phyloP scores from a whole-genome alignment of 2,329 filamentous ascomycete species.

The Pochonia chlamydosporia region DNA sequence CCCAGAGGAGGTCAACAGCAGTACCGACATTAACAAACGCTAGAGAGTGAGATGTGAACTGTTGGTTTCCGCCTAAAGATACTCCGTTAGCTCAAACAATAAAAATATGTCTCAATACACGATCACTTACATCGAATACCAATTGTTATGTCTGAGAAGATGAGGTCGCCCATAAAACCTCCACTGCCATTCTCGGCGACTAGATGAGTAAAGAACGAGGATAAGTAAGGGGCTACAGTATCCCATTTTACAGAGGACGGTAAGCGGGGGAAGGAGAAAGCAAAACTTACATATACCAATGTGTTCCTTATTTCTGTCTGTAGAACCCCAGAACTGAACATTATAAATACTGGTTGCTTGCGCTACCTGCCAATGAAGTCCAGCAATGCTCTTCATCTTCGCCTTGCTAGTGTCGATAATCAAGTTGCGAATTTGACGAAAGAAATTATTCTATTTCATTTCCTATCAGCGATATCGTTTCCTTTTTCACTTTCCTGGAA shows the following conservation, averaged over 20 bases:
- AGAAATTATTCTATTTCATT: conserved; percentile 76
- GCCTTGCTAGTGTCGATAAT: conserved; percentile 67
- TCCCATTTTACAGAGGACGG: background rate
- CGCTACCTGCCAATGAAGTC: conserved; percentile 79
- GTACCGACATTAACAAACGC: conserved; percentile 77
- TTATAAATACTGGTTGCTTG: conserved; percentile 77
- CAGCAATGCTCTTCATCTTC: conserved; percentile 54
- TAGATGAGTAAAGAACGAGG: conserved; percentile 28
- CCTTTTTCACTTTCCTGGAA: background rate
- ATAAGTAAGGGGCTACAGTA: background rate
- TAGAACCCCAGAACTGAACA: conserved; percentile 72
- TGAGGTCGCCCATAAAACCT: conserved; percentile 75
- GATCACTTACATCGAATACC: background rate
- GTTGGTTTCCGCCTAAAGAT: conserved; percentile 72
- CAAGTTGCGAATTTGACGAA: conserved; percentile 76
- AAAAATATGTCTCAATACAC: background rate
- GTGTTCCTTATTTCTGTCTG: conserved; percentile 58
- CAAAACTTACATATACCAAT: conserved; percentile 54
- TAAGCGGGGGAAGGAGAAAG: background rate
- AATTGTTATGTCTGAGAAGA: conserved; percentile 62
- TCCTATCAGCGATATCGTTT: background rate
- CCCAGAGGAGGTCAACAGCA: conserved; percentile 85
- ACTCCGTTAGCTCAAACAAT: conserved; percentile 56
- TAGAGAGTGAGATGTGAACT: conserved; percentile 79
- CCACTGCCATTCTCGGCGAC: conserved; percentile 83